Evolutionary conservation across 2,329 filamentous ascomycete genomes (phyloP).

Genomic region (Stachybotrys echinatus): DNA sequence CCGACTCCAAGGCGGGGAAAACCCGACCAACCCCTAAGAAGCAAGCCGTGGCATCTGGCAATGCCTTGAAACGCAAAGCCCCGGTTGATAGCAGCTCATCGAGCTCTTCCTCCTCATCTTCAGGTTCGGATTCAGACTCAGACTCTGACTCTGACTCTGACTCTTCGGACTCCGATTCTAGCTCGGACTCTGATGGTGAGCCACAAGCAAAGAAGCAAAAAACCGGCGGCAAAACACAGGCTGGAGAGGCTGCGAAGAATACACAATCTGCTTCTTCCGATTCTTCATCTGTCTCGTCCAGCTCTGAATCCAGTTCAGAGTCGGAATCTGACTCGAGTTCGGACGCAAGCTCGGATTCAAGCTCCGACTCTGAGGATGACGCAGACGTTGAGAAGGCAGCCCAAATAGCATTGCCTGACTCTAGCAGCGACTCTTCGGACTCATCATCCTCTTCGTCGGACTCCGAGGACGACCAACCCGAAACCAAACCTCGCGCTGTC

Average conservation of each 20-base stretch:
- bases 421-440: conserved; percentile 26
- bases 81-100: conserved; percentile 22
- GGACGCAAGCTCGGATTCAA: conserved; percentile 33
- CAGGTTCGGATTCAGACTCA: too few relatives aligned
- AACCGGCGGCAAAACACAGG: conserved; percentile 25
- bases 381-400: conserved; percentile 31
- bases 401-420: conserved; percentile 37
- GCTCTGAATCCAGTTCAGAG: conserved; percentile 15
- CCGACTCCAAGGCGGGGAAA: conserved; percentile 7
- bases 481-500: conserved; percentile 13
- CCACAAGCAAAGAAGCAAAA: conserved; percentile 49
- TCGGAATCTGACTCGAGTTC: conserved; percentile 27
- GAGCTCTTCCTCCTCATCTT: conserved; percentile 12
- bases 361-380: conserved; percentile 24
- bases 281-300: conserved; percentile 25
- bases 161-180: conserved; percentile 20
- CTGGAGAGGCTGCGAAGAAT: background rate
- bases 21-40: conserved; percentile 11
- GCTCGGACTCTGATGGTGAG: conserved; percentile 41
- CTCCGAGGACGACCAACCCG: conserved; percentile 23
- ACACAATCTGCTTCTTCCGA: conserved; percentile 3
- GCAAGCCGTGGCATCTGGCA: conserved; percentile 14
- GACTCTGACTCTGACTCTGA: conserved; percentile 27
- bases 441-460: conserved; percentile 25
- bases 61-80: conserved; percentile 34